These are phyloP conservation scores for Strigomonas galati DNA, from an alignment of 208 protist species.

Conservation along the genomic window DNA sequence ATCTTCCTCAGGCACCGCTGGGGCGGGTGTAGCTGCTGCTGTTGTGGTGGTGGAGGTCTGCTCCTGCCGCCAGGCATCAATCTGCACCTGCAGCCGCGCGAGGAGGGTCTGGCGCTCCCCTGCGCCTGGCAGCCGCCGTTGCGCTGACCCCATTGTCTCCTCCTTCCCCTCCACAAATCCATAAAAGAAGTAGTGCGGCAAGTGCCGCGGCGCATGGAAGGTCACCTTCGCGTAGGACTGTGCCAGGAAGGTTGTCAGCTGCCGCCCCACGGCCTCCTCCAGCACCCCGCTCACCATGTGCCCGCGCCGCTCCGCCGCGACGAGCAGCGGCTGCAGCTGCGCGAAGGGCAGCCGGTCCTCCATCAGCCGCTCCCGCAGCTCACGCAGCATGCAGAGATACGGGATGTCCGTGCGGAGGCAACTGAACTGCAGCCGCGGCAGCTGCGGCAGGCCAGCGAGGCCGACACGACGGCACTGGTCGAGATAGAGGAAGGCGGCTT, in stretches of 20 bases:
- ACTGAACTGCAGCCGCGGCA: slow-evolving; percentile 33
- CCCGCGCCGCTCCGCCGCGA: background rate
- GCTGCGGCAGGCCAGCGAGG: slow-evolving; percentile 18
- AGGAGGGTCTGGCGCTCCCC: background rate
- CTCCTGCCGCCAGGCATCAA: background rate
- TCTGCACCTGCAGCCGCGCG: background rate
- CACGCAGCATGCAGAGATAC: slow-evolving; percentile 36
- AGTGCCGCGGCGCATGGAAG: slow-evolving; percentile 12
- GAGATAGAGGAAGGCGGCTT: slow-evolving; percentile 33
- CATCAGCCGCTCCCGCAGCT: slow-evolving; percentile 34
- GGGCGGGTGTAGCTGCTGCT: background rate
- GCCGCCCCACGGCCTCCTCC: background rate
- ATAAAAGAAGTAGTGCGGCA: slow-evolving; percentile 9
- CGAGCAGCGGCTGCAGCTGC: slow-evolving; percentile 3
- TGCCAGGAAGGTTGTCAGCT: slow-evolving; percentile 15
- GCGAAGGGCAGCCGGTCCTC: slow-evolving; percentile 6
- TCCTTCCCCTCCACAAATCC: slow-evolving; percentile 16
- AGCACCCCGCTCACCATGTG: background rate
- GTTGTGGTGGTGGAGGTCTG: background rate
- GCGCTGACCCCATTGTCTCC: background rate
- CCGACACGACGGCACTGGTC: slow-evolving; percentile 23
- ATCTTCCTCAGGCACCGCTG: slow-evolving; percentile 1
- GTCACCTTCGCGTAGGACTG: background rate
- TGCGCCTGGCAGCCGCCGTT: background rate
- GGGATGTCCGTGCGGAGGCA: slow-evolving; percentile 42